Base-by-base conservation (phyloP, 192 early-diverging fungal genomes). In the Phycomyces nitens region DNA sequence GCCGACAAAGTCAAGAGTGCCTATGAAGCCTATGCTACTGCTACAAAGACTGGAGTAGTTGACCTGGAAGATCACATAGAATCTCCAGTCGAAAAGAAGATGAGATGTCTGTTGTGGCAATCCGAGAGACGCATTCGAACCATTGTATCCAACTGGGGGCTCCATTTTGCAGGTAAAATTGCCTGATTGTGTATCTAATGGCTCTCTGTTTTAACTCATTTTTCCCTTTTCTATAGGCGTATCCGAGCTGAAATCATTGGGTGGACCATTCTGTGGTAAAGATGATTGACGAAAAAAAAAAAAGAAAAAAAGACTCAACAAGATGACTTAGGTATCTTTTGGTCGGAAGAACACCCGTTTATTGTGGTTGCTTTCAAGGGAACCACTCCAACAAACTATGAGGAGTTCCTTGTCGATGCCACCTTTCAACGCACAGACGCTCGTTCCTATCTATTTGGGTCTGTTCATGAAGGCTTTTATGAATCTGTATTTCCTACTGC, bases 401-500 rank as follows among this genome's bases (percentile, higher is more conserved):
- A 71, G 20, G 80, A 84, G 24, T 80, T 77, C 22, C 42, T 84
- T 16, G 39, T 80, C 2, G 80, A 84, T 56, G 64, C 62, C 12
- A 70, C 67, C 0, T 58, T 84, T n/a, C 82, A 84, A 60, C 76
- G 80, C 16, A 66, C 70, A 3, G 69, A 84, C 51, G 82, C 80
- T 0, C 65, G 71, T 15, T 50, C 72, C n/a, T 81, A 67, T 60
- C 38, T 84, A 4, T 84, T 76, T 61, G 82, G 82, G 11, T 67
- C 76, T 21, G 76, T 74, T 10, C 82, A 84, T 55, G 64, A 80
- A 50, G 82, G 82, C 26, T 84, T 84, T 62, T 84, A 84, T 22
- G 74, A 74, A 20, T 66, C 73, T 1, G 43, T 84, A 1, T 84
- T 80, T 41, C 82, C 80, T 4, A 51, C 66, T 4, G 40, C 66